Base-by-base conservation (phyloP, 2,329 filamentous ascomycete genomes). In the Ascosphaera apis region DNA sequence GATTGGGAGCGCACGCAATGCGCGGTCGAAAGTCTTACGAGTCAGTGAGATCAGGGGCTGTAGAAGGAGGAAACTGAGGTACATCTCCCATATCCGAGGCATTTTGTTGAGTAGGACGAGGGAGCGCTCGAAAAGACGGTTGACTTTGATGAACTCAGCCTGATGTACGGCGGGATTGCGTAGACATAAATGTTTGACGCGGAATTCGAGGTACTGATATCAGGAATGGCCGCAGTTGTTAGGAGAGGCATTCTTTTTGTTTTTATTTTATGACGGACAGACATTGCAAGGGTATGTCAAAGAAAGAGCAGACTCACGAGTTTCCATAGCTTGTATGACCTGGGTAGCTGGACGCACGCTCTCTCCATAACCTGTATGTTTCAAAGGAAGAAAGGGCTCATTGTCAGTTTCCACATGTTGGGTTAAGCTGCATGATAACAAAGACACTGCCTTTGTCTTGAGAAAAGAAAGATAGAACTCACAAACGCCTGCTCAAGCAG, bases 251-350 rank as follows among this genome's bases (percentile, higher is more conserved):
- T n/a, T n/a, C n/a, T n/a, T n/a, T n/a, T n/a, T n/a, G n/a, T n/a
- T n/a, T n/a, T n/a, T n/a, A n/a, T n/a, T n/a, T 42, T 39, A 16
- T 34, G 11, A 37, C 34, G 25, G 34, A 37, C 23, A 36, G 36
- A 27, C 30, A 37, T 39, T 9, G 21, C 27, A n/a, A 34, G 19
- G 19, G 5, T 12, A 28, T 36, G 18, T 40, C 33, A 36, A 34
- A 19, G 18, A 8, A 23, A 28, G 12, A 30, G 35, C 15, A 18
- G 37, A 47, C 57, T 40, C 58, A 81, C 76, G 71, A 91, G 73
- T 60, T 92, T 95, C 88, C 88, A 98, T 34, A 98, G 65, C 61
- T 98, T 98, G 63, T 92, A 98, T 18, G 86, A 95, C 45, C 88
- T 72, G 35, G 88, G 88, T 33, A 98, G 67, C 48, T 91, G 78